Evolutionary conservation across 768 basidiomycete species (phyloP).

Genomic region (Hericium rajendrae): DNA sequence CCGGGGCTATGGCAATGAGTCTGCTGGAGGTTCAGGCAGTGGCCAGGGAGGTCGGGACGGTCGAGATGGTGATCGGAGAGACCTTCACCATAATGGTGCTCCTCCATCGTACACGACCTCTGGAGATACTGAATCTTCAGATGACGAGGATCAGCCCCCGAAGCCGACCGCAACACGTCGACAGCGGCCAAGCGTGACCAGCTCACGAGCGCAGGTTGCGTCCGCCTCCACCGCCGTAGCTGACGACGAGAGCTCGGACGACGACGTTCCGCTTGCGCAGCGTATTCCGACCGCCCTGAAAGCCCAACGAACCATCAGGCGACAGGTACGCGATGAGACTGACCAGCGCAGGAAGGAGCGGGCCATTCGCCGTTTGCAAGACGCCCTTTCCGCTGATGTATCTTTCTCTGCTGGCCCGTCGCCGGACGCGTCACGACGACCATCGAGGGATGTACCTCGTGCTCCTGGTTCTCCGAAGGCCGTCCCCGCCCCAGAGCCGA

Average conservation of each 20-base stretch:
- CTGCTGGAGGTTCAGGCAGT: background rate
- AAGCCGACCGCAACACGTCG: conserved; percentile 24
- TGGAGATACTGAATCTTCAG: conserved; percentile 27
- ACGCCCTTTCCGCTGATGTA: background rate
- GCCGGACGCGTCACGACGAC: background rate
- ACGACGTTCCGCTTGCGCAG: conserved; percentile 78
- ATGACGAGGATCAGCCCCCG: conserved; percentile 34
- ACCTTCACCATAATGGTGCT: conserved; percentile 24
- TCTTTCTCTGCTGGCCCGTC: background rate
- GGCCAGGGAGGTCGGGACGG: conserved; percentile 16
- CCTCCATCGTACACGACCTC: conserved; percentile 21
- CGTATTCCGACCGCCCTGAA: conserved; percentile 74
- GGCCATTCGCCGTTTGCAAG: conserved; percentile 10
- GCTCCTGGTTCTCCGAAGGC: background rate
- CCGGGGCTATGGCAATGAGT: conserved; percentile 14
- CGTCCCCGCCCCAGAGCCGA: background rate
- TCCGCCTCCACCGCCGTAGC: conserved; percentile 12
- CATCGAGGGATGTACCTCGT: background rate
- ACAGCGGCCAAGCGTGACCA: background rate
- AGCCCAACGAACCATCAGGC: conserved; percentile 74
- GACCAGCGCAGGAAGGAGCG: conserved; percentile 38
- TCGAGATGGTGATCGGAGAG: conserved; percentile 32
- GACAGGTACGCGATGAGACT: conserved; percentile 59
- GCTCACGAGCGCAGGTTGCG: conserved; percentile 2
- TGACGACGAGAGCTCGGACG: conserved; percentile 26